A percentile compares a stretch with the other conserved stretches of the same genome.
phyloP scores from a whole-genome alignment of 306 rosid species.

The Astragalus glycyphyllos region DNA sequence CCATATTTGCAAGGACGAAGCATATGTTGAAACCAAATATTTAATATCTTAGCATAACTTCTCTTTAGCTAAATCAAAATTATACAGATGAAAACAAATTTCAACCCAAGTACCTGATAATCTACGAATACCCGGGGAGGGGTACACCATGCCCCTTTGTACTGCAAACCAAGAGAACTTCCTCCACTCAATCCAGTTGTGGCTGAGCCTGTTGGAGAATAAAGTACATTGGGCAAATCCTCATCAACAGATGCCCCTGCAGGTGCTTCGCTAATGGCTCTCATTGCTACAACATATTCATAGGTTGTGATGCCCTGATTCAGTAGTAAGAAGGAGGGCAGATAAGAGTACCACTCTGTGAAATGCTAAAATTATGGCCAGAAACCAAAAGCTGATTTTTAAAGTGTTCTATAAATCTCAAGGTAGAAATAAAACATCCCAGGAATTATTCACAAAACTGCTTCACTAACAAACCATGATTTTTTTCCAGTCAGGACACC shows the following conservation, averaged over 20 bases:
- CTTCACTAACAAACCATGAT: constrained; percentile 1
- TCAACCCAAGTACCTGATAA: constrained; percentile 73
- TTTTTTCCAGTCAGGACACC: not conserved
- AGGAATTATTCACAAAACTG: not conserved
- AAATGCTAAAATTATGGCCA: constrained; percentile 29
- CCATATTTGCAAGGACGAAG: too few species aligned
- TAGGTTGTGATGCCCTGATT: constrained; percentile 95
- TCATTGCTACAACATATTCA: constrained; percentile 95
- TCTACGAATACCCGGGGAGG: constrained; percentile 97
- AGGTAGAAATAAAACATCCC: constrained; percentile 24
- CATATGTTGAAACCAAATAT: not conserved
- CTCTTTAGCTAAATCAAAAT: constrained; percentile 27
- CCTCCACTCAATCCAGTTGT: constrained; percentile 98
- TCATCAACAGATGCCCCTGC: constrained; percentile 73
- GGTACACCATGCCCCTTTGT: constrained; percentile 98
- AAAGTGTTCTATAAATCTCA: constrained; percentile 18
- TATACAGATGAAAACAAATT: constrained; percentile 14
- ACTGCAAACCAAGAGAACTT: constrained; percentile 88
- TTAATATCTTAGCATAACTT: constrained; percentile 16
- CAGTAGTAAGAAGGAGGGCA: constrained; percentile 37
- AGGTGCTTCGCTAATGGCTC: constrained; percentile 91
- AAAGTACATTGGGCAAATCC: constrained; percentile 66
- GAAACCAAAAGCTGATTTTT: constrained; percentile 20
- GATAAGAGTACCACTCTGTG: constrained; percentile 37
- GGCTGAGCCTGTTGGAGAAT: constrained; percentile 91